Conservation (phyloP, 495 filamentous ascomycete species). For the Usnea hakonensis region DNA sequence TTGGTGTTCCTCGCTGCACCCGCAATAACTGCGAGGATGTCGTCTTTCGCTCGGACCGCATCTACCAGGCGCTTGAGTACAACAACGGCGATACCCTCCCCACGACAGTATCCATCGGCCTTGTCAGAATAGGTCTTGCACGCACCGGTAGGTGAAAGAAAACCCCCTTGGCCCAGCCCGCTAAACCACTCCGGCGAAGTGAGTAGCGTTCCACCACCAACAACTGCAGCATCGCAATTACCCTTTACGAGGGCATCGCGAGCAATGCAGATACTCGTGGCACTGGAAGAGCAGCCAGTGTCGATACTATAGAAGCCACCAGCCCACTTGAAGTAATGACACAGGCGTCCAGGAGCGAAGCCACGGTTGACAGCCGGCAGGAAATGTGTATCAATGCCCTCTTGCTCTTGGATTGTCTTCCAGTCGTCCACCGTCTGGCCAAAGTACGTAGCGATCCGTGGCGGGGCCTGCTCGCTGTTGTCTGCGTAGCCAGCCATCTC, state of each 20-base stretch:
- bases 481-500: no score
- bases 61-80: slow-evolving; percentile 40
- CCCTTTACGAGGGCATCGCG: slow-evolving; percentile 68
- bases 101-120: slow-evolving; percentile 64
- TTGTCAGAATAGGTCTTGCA: slow-evolving; percentile 62
- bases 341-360: slow-evolving; percentile 25
- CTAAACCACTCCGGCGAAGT: slow-evolving; percentile 78
- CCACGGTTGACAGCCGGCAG: slow-evolving; percentile 26
- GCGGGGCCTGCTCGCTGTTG: no score
- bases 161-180: slow-evolving; percentile 73
- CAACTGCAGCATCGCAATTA: slow-evolving; percentile 75
- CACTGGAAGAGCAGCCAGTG: slow-evolving; percentile 67
- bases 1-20: slow-evolving; percentile 35
- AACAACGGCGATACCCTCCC: slow-evolving; percentile 36
- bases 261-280: slow-evolving; percentile 61
- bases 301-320: slow-evolving; percentile 68
- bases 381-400: slow-evolving; percentile 27
- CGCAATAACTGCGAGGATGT: slow-evolving; percentile 36
- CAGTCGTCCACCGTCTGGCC: no score
- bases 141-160: slow-evolving; percentile 60
- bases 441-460: no score
- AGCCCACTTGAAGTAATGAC: slow-evolving; percentile 61
- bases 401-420: slow-evolving; percentile 17
- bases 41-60: slow-evolving; percentile 41
- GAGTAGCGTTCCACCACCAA: slow-evolving; percentile 70